A percentile compares a stretch with the other conserved stretches of the same genome.
phyloP scores from a whole-genome alignment of 805 yeast species.

The Ascoidea rubescens region DNA sequence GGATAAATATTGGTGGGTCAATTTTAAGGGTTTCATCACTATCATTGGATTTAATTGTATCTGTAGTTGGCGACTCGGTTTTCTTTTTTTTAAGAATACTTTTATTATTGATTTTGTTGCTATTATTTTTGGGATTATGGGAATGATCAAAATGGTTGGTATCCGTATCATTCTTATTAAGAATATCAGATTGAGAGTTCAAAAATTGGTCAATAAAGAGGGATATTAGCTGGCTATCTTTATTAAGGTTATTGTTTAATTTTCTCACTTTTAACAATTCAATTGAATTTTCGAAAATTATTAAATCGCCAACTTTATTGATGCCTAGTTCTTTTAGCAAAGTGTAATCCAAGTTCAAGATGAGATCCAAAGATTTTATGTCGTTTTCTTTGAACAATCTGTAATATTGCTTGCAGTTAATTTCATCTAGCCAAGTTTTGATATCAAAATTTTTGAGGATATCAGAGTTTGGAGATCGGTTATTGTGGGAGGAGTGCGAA shows the following conservation, averaged over 20 bases:
- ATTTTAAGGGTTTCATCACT: too few species aligned
- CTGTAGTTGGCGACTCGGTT: not conserved
- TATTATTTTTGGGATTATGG: too few species aligned
- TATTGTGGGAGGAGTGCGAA: too few species aligned
- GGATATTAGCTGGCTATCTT: slow-evolving; percentile 4
- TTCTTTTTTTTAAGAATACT: too few species aligned
- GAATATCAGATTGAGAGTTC: too few species aligned
- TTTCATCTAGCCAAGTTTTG: slow-evolving; percentile 6
- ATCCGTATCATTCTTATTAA: too few species aligned
- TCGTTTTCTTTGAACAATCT: slow-evolving; percentile 4
- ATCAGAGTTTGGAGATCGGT: too few species aligned
- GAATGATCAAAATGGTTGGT: too few species aligned
- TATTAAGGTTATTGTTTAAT: slow-evolving; percentile 1
- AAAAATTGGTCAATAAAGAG: not conserved
- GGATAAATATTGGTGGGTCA: too few species aligned
- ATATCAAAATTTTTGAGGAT: slow-evolving; percentile 1
- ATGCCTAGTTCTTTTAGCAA: slow-evolving; percentile 66
- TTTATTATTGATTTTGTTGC: not conserved
- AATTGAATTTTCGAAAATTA: slow-evolving; percentile 50
- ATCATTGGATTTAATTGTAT: not conserved
- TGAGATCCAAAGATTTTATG: slow-evolving; percentile 6
- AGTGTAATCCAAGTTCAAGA: slow-evolving; percentile 30
- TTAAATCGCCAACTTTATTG: slow-evolving; percentile 69
- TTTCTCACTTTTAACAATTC: slow-evolving; percentile 21
- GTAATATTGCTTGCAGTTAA: slow-evolving; percentile 8